Evolutionary conservation across 805 yeast species (phyloP).

Genomic region (Nakazawaea ishiwadae): DNA sequence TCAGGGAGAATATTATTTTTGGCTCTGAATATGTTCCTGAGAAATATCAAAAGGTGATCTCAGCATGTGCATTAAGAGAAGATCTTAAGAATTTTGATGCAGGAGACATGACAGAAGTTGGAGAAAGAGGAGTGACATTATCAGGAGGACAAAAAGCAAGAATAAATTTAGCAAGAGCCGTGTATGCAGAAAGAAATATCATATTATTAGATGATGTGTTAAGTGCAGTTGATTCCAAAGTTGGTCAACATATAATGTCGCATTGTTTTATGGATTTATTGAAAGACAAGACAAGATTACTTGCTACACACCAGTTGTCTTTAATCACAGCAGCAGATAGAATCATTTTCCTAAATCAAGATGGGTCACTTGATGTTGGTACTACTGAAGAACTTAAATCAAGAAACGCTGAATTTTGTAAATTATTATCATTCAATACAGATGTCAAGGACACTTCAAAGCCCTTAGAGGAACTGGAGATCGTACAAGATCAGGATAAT

Average conservation of each 20-base stretch:
- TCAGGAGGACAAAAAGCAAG: slow-evolving; percentile 91
- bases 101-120: slow-evolving; percentile 77
- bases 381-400: slow-evolving; percentile 46
- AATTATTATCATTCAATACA: slow-evolving; percentile 44
- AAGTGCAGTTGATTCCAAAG: slow-evolving; percentile 84
- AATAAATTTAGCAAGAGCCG: slow-evolving; percentile 74
- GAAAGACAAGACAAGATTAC: slow-evolving; percentile 53
- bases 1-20: slow-evolving; percentile 68
- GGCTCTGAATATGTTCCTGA: slow-evolving; percentile 50
- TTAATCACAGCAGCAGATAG: slow-evolving; percentile 65
- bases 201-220: slow-evolving; percentile 73
- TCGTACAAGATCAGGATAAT: slow-evolving; percentile 7
- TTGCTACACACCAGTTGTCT: slow-evolving; percentile 82
- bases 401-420: slow-evolving; percentile 41
- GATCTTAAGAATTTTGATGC: slow-evolving; percentile 55
- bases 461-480: slow-evolving; percentile 25
- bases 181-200: slow-evolving; percentile 64
- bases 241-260: slow-evolving; percentile 73
- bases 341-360: slow-evolving; percentile 60
- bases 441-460: slow-evolving; percentile 24
- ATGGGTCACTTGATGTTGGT: slow-evolving; percentile 57
- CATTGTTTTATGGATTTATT: slow-evolving; percentile 60
- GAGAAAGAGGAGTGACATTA: slow-evolving; percentile 79
- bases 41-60: slow-evolving; percentile 48
- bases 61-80: slow-evolving; percentile 52